Conservation (phyloP, 2,329 filamentous ascomycete species). For the Fusarium sp. region DNA sequence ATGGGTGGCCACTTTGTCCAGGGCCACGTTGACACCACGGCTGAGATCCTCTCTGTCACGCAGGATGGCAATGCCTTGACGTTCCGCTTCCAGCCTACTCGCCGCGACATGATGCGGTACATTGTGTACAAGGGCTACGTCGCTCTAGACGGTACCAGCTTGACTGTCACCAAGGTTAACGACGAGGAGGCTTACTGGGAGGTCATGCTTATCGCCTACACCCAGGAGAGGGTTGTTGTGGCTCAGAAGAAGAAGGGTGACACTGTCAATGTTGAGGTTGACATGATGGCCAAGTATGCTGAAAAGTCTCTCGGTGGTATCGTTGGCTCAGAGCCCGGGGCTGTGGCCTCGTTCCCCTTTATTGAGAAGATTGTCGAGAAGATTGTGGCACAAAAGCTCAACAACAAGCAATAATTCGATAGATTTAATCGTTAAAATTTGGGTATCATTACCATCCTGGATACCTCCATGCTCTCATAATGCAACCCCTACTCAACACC, state of each 20-base stretch:
- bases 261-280: slow-evolving; percentile 91
- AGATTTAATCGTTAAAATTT: slow-evolving; percentile 27
- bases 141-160: slow-evolving; percentile 91
- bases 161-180: slow-evolving; percentile 90
- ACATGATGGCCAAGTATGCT: slow-evolving; percentile 87
- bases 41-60: slow-evolving; percentile 77
- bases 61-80: slow-evolving; percentile 92
- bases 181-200: slow-evolving; percentile 88
- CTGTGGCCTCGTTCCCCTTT: slow-evolving; percentile 64
- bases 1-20: slow-evolving; percentile 99
- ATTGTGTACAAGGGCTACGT: slow-evolving; percentile 97
- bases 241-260: slow-evolving; percentile 84
- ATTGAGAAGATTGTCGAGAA: slow-evolving; percentile 80
- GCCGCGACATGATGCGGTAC: slow-evolving; percentile 80
- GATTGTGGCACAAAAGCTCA: slow-evolving; percentile 76
- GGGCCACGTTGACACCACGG: slow-evolving; percentile 94
- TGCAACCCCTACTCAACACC: not conserved
- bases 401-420: slow-evolving; percentile 44
- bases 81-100: slow-evolving; percentile 82
- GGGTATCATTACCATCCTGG: slow-evolving; percentile 42
- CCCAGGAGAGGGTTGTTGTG: slow-evolving; percentile 90
- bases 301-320: slow-evolving; percentile 86
- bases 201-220: slow-evolving; percentile 98
- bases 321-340: slow-evolving; percentile 70
- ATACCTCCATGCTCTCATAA: not conserved